Percentiles rank a stretch among this genome's conserved stretches.
phyloP scores from a whole-genome alignment of 31 red algal genomes.

The Bonnemaisonia californica region DNA sequence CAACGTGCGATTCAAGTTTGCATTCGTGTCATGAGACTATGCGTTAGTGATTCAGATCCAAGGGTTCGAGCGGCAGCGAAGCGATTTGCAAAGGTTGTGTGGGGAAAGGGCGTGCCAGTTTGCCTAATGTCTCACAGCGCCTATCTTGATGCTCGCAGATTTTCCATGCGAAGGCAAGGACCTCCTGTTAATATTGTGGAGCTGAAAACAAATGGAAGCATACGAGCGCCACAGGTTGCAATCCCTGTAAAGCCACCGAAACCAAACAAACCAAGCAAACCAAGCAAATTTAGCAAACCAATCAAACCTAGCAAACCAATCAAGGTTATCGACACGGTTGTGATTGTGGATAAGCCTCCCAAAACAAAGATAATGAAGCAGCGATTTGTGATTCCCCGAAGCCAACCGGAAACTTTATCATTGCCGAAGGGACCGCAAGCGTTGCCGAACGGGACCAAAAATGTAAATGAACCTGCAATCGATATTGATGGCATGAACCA shows the following conservation, averaged over 20 bases:
- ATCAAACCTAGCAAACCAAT: neutral
- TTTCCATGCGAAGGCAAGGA: neutral
- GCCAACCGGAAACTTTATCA: neutral
- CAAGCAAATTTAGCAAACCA: neutral
- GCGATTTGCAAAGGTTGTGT: constrained; percentile 48
- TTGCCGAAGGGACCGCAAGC: neutral
- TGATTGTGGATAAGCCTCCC: neutral
- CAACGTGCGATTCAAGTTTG: constrained; percentile 54
- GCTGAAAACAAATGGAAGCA: neutral
- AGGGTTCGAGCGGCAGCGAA: constrained; percentile 52
- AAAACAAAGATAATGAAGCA: neutral
- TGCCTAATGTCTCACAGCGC: constrained; percentile 36
- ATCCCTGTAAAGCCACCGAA: neutral
- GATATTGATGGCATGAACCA: neutral
- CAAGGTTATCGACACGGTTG: neutral
- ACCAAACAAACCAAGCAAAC: neutral
- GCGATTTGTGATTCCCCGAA: neutral
- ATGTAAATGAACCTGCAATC: neutral
- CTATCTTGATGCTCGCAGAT: constrained; percentile 26
- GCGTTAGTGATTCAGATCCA: constrained; percentile 47
- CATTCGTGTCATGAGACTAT: constrained; percentile 35
- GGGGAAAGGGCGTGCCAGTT: constrained; percentile 60
- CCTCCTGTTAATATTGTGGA: neutral
- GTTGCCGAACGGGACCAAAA: neutral
- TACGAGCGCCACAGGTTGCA: neutral